These are phyloP conservation scores for Suillus luteus DNA, from an alignment of 768 basidiomycete genomes.

Conservation along the genomic window DNA sequence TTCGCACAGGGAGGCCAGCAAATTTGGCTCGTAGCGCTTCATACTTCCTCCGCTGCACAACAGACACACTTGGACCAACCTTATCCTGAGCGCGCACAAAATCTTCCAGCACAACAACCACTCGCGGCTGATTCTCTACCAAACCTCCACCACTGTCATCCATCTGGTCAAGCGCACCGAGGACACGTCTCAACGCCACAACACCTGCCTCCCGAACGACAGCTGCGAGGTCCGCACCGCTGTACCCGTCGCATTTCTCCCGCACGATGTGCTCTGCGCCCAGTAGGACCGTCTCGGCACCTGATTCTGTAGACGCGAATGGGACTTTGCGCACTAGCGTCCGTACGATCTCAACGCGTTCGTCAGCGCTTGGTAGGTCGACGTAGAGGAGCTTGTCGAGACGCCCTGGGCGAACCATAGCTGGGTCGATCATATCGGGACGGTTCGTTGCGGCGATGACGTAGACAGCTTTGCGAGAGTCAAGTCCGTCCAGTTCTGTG, in stretches of 20 bases:
- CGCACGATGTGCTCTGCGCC: constrained; percentile 51
- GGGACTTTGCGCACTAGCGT: constrained; percentile 78
- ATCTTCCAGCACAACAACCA: constrained; percentile 62
- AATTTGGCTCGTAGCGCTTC: constrained; percentile 80
- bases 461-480: constrained; percentile 82
- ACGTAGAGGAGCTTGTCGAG: constrained; percentile 94
- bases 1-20: constrained; percentile 69
- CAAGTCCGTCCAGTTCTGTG: constrained; percentile 92
- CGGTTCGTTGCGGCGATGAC: constrained; percentile 95
- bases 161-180: constrained; percentile 69
- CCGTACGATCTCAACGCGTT: constrained; percentile 82
- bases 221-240: constrained; percentile 89
- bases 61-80: constrained; percentile 84
- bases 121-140: constrained; percentile 26
- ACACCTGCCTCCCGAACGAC: constrained; percentile 91
- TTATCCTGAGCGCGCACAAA: constrained; percentile 77
- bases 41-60: constrained; percentile 79
- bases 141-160: constrained; percentile 30
- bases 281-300: constrained; percentile 19
- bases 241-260: constrained; percentile 80
- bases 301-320: constrained; percentile 41
- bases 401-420: constrained; percentile 95
- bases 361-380: constrained; percentile 72
- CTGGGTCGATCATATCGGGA: constrained; percentile 97
- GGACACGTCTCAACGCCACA: constrained; percentile 65